Evolutionary conservation across 768 basidiomycete species (phyloP).

Genomic region (Mycena indigotica): DNA sequence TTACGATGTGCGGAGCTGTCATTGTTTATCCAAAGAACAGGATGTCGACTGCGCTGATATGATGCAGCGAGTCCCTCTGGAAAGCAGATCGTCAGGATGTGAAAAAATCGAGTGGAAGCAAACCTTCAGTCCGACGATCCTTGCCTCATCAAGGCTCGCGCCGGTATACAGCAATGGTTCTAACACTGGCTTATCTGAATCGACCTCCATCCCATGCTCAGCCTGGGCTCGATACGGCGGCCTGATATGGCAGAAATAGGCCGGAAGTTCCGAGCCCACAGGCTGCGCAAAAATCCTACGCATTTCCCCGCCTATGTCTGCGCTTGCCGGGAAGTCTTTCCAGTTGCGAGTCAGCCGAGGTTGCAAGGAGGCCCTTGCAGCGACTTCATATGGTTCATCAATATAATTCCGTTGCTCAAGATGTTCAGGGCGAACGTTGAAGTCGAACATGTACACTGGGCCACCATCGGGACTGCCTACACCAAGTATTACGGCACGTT

Average conservation of each 20-base stretch:
- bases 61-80: neutral
- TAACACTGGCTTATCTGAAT: no score
- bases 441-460: constrained; percentile 15
- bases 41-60: constrained; percentile 9
- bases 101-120: neutral
- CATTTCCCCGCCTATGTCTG: constrained; percentile 8
- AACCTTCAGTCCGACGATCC: constrained; percentile 17
- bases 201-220: no score
- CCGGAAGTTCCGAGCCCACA: constrained; percentile 11
- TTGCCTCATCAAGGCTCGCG: constrained; percentile 17
- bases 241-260: neutral
- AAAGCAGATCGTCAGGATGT: neutral
- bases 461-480: neutral
- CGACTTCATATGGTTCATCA: neutral
- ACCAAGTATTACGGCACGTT: constrained; percentile 21
- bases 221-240: neutral
- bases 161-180: constrained; percentile 3
- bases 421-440: constrained; percentile 4
- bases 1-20: no score
- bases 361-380: neutral
- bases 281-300: constrained; percentile 12
- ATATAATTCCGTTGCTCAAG: neutral
- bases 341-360: neutral
- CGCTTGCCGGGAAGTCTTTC: neutral
- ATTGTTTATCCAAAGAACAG: constrained; percentile 19